phyloP scores from a whole-genome alignment of 306 rosid species.

The Abrus pulchellus region DNA sequence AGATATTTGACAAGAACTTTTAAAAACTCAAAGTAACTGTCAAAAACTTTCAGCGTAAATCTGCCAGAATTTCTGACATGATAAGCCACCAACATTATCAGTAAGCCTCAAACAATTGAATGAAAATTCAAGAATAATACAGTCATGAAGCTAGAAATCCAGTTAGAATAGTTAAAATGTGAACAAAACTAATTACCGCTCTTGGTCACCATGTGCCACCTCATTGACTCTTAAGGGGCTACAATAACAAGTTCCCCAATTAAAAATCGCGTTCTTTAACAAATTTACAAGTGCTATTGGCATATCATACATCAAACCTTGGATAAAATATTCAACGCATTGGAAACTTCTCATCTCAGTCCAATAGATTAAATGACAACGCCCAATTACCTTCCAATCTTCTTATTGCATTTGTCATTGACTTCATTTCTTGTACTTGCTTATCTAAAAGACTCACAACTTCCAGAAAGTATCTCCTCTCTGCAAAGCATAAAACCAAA shows the following conservation, averaged over 20 bases:
- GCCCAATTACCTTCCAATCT: constrained; percentile 81
- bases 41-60: constrained; percentile 13
- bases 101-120: background rate
- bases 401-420: constrained; percentile 76
- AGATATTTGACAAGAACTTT: constrained; percentile 33
- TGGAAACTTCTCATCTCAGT: constrained; percentile 28
- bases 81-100: constrained; percentile 31
- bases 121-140: constrained; percentile 3
- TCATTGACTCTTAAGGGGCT: constrained; percentile 14
- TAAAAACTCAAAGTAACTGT: background rate
- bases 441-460: constrained; percentile 68
- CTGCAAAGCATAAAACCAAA: constrained; percentile 60
- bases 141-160: constrained; percentile 37
- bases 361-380: constrained; percentile 44
- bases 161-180: constrained; percentile 37
- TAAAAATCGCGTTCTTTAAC: constrained; percentile 28
- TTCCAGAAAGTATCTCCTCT: constrained; percentile 67
- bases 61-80: constrained; percentile 34
- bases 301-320: constrained; percentile 39
- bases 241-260: constrained; percentile 1
- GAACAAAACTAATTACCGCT: constrained; percentile 21
- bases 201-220: constrained; percentile 31
- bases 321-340: constrained; percentile 40
- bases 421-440: constrained; percentile 93
- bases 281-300: constrained; percentile 35